These are phyloP conservation scores for Botrytis byssoidea DNA, from an alignment of 2,329 filamentous ascomycete species.

Conservation along the genomic window DNA sequence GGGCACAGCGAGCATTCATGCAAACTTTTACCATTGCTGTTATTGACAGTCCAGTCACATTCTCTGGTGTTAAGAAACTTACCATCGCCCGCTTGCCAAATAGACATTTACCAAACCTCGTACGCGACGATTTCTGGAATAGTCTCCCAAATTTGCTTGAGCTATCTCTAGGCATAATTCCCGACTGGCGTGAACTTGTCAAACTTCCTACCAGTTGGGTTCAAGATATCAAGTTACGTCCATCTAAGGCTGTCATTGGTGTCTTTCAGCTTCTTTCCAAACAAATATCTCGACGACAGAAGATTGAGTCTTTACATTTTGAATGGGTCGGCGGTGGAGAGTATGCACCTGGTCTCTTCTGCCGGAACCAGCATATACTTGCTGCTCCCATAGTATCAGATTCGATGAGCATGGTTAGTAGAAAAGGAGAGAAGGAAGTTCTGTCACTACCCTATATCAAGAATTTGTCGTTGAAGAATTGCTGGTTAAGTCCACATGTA, in stretches of 20 bases:
- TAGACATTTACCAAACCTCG: constrained; percentile 55
- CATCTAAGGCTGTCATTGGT: constrained; percentile 50
- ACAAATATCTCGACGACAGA: constrained; percentile 48
- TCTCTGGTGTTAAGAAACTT: constrained; percentile 55
- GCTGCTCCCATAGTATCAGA: constrained; percentile 53
- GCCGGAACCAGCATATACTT: constrained; percentile 61
- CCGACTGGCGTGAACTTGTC: constrained; percentile 62
- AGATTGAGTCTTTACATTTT: constrained; percentile 59
- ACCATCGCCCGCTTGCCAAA: constrained; percentile 65
- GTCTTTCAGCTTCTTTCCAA: constrained; percentile 53
- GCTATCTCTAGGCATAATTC: constrained; percentile 60
- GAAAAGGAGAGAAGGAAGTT: constrained; percentile 35
- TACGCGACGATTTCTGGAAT: constrained; percentile 60
- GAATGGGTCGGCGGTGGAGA: constrained; percentile 70
- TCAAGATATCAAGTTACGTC: constrained; percentile 49
- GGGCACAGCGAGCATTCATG: constrained; percentile 67
- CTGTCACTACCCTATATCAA: constrained; percentile 57
- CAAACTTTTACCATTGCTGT: constrained; percentile 65
- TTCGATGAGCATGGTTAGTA: constrained; percentile 39
- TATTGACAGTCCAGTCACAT: constrained; percentile 57
- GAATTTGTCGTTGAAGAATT: constrained; percentile 64
- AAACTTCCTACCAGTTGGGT: constrained; percentile 53
- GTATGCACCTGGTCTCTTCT: constrained; percentile 58
- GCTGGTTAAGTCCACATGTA: constrained; percentile 62
- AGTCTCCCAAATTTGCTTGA: constrained; percentile 53